A percentile compares a stretch with the other conserved stretches of the same genome.
Evolutionary conservation across 495 filamentous ascomycete species (phyloP).

Genomic region (Lichina pygmaea): DNA sequence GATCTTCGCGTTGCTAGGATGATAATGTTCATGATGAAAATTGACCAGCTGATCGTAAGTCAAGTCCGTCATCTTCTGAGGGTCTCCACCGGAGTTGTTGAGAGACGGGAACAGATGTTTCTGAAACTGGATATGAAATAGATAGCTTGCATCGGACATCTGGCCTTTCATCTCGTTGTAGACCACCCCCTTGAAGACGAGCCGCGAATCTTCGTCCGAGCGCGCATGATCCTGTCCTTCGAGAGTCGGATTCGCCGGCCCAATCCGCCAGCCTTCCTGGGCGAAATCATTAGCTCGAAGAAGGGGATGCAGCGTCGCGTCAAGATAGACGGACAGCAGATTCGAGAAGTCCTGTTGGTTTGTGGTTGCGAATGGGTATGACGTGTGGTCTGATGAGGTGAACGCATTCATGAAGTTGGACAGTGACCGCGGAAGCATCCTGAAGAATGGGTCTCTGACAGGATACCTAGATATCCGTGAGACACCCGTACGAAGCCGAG

Average conservation of each 20-base stretch:
- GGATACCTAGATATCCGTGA: constrained; percentile 39
- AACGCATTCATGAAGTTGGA: constrained; percentile 99
- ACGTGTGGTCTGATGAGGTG: constrained; percentile 88
- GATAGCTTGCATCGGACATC: constrained; percentile 89
- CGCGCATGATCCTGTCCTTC: neutral
- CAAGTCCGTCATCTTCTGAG: constrained; percentile 81
- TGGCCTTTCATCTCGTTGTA: constrained; percentile 99
- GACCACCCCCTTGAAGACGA: constrained; percentile 94
- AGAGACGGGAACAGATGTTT: constrained; percentile 82
- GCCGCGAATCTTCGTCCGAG: constrained; percentile 19
- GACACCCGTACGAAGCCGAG: constrained; percentile 1
- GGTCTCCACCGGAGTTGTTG: constrained; percentile 90
- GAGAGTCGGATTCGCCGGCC: constrained; percentile 53
- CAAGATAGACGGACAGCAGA: constrained; percentile 85
- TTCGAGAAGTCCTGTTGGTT: constrained; percentile 88
- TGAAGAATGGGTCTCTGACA: constrained; percentile 94
- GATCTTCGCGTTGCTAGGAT: constrained; percentile 86
- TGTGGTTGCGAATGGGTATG: constrained; percentile 95
- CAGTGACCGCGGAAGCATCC: constrained; percentile 91
- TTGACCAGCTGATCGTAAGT: constrained; percentile 63
- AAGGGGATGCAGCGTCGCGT: constrained; percentile 73
- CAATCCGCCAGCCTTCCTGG: constrained; percentile 90
- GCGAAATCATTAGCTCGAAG: constrained; percentile 76
- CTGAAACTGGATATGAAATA: constrained; percentile 82
- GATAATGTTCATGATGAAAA: constrained; percentile 79